Conservation (phyloP, 495 filamentous ascomycete genomes). For the Opeltia flavorubescens region DNA sequence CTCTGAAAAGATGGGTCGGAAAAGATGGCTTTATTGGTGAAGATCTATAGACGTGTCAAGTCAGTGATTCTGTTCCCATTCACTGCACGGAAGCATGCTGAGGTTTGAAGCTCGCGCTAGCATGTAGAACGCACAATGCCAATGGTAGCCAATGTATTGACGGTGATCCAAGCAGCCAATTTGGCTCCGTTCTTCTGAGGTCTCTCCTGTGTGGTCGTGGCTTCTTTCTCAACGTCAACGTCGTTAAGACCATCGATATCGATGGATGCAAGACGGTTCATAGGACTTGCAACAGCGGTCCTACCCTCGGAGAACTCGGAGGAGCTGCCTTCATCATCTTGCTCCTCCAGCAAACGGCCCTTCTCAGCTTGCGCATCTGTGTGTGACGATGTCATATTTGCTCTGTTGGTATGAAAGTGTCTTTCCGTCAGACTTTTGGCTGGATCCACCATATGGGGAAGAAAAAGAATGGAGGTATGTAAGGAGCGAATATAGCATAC, state of each 20-base stretch:
- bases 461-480: no score
- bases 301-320: not conserved
- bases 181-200: slow-evolving; percentile 18
- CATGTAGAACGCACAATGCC: slow-evolving; percentile 35
- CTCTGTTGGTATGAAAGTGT: no score
- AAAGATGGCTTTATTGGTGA: slow-evolving; percentile 62
- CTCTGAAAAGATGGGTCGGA: slow-evolving; percentile 47
- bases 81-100: not conserved
- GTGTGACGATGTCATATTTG: not conserved
- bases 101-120: not conserved
- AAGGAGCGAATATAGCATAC: no score
- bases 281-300: not conserved
- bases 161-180: slow-evolving; percentile 37
- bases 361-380: not conserved
- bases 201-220: not conserved
- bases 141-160: slow-evolving; percentile 48
- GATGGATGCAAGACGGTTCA: not conserved
- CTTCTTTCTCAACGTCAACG: slow-evolving; percentile 18
- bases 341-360: not conserved
- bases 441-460: no score
- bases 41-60: slow-evolving; percentile 32
- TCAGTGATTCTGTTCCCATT: not conserved
- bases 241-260: slow-evolving; percentile 17
- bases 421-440: no score
- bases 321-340: not conserved